Base-by-base conservation (phyloP, 2,329 filamentous ascomycete genomes). In the Xylaria hypoxylon region DNA sequence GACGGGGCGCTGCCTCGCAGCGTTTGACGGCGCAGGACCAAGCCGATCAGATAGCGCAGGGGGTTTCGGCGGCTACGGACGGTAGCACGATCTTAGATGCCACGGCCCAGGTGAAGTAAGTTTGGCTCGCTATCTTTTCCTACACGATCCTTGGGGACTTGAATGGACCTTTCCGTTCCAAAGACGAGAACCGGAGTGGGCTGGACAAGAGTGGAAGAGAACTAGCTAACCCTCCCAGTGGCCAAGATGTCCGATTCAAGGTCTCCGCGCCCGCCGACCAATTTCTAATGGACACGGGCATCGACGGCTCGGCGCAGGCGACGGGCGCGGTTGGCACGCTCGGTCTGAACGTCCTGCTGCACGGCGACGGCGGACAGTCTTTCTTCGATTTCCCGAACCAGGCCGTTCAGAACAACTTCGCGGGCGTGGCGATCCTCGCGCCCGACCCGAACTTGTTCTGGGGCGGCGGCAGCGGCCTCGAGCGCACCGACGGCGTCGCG, bases 361-460 rank as follows among this genome's bases (percentile, higher is more conserved):
- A 89, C 73, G 86, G 86, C 56, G 86, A 89, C 72, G 86, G 86
- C 47, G 86, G 86, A 6, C 83, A 87, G 71, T 86, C 84, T 13
- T 87, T 87, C 80, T 85, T 86, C 75, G 84, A 85, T 73, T 85
- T 86, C 77, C 85, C 85, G 40, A 87, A 87, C 75, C 83, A 87
- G 70, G 82, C 80, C 19, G 82, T 86, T 11, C 82, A 84, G 61
- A 74, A 77, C 57, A 82, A 82, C 68, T 81, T 85, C 35, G 84
- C 85, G 74, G 85, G 85, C 66, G 83, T 86, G 10, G 84, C 79
- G 8, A 76, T 87, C 1, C 82, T 88, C 13, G 84, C 86, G 0
- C 86, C 86, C 5, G 80, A 87, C 73, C 74, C 78, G 60, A 83
- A 85, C 67, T 81, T 85, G 38, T 87, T 87, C 80, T 89, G 86